phyloP scores from a whole-genome alignment of 345 rosid genomes.

The Ceriops tagal region DNA sequence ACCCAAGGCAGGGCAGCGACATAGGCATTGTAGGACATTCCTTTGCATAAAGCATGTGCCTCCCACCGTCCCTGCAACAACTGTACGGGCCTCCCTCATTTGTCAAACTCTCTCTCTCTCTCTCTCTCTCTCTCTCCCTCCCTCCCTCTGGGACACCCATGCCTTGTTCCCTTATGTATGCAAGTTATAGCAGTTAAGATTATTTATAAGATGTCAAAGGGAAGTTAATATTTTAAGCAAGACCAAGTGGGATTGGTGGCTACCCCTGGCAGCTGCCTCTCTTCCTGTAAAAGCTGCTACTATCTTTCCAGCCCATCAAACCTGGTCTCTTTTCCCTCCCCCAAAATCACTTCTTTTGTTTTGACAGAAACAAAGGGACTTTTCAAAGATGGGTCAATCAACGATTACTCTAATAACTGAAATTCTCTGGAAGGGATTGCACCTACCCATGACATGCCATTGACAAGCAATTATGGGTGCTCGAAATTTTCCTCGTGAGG shows the following conservation, averaged over 20 bases:
- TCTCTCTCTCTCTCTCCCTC: neutral
- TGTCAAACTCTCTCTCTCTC: constrained; percentile 4
- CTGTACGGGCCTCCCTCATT: constrained; percentile 19
- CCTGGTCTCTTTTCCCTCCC: constrained; percentile 23
- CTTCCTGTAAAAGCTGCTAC: constrained; percentile 47
- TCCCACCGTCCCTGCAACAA: constrained; percentile 54
- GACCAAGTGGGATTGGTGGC: constrained; percentile 23
- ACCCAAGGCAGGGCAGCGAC: constrained; percentile 25
- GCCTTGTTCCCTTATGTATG: neutral
- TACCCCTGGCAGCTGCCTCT: constrained; percentile 16
- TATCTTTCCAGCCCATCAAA: constrained; percentile 55
- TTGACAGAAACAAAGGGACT: constrained; percentile 15
- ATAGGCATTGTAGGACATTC: constrained; percentile 42
- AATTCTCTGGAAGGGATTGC: neutral
- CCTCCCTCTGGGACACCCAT: neutral
- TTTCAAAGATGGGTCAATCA: constrained; percentile 37
- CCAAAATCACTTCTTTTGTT: neutral
- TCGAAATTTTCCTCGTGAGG: neutral
- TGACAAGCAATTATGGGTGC: neutral
- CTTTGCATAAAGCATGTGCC: constrained; percentile 50
- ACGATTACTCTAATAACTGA: constrained; percentile 5
- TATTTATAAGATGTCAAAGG: neutral
- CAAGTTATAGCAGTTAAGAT: neutral
- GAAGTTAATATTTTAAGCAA: constrained; percentile 2
- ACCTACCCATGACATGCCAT: constrained; percentile 8